phyloP scores from a whole-genome alignment of 495 filamentous ascomycete species.

The Lentithecium fluviatile region DNA sequence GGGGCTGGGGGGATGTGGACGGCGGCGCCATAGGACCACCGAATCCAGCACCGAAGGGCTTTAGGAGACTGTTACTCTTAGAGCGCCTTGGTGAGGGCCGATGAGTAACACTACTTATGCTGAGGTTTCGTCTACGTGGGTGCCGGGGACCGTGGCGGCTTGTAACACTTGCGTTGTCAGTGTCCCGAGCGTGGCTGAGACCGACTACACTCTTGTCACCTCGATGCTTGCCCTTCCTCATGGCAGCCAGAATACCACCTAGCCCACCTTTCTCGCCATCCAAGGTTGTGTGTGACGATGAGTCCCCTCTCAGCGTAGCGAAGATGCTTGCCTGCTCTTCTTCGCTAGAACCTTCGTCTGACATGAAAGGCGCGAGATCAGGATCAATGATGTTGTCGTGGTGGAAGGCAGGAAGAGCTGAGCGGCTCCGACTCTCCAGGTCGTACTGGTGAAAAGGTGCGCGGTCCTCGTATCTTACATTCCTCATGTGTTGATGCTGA shows the following conservation, averaged over 20 bases:
- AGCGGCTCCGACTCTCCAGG: slow-evolving; percentile 60
- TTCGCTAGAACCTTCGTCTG: slow-evolving; percentile 87
- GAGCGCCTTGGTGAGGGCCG: slow-evolving; percentile 63
- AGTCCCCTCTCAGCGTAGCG: slow-evolving; percentile 61
- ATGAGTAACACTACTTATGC: slow-evolving; percentile 68
- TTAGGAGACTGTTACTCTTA: slow-evolving; percentile 44
- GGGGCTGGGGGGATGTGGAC: background rate
- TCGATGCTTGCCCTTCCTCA: slow-evolving; percentile 70
- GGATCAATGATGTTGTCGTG: slow-evolving; percentile 98
- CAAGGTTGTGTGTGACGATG: slow-evolving; percentile 49
- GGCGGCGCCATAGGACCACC: slow-evolving; percentile 2
- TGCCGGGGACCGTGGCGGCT: slow-evolving; percentile 58
- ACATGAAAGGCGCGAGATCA: slow-evolving; percentile 91
- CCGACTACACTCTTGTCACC: slow-evolving; percentile 64
- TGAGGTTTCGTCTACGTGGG: slow-evolving; percentile 71
- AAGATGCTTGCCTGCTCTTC: slow-evolving; percentile 89
- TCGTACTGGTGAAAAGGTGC: slow-evolving; percentile 85
- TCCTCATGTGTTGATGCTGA: slow-evolving; percentile 70
- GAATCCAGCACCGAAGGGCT: slow-evolving; percentile 34
- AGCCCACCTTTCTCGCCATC: slow-evolving; percentile 57
- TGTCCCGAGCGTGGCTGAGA: slow-evolving; percentile 60
- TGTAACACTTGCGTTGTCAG: slow-evolving; percentile 58
- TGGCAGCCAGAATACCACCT: slow-evolving; percentile 45
- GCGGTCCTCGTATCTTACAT: slow-evolving; percentile 67
- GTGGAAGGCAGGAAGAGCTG: slow-evolving; percentile 85